phyloP scores from a whole-genome alignment of 2,329 filamentous ascomycete species.

The Cryphonectria radicalis region DNA sequence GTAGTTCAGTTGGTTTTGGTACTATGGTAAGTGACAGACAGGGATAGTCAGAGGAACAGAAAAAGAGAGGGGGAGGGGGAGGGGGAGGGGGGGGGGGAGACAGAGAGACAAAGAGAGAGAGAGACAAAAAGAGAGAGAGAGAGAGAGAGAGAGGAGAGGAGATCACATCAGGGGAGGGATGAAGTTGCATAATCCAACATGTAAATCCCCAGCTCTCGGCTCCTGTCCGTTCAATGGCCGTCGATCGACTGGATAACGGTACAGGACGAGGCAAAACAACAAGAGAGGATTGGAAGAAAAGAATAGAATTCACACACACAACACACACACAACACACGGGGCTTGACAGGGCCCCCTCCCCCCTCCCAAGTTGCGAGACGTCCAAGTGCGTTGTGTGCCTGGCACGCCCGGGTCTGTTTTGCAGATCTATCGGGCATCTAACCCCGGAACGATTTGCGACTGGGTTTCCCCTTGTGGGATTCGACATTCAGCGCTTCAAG shows the following conservation, averaged over 20 bases:
- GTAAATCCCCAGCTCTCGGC: conserved; percentile 4
- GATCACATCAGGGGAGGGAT: background rate
- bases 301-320: background rate
- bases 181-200: conserved; percentile 2
- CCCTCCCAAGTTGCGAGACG: background rate
- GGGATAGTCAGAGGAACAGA: background rate
- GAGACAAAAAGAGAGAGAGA: background rate
- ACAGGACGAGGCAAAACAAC: background rate
- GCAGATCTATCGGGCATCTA: conserved; percentile 12
- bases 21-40: background rate
- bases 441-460: background rate
- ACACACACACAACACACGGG: too few relatives aligned
- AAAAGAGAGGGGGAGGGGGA: background rate
- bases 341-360: background rate
- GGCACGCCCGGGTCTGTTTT: background rate
- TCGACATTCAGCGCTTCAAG: background rate
- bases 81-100: too few relatives aligned
- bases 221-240: background rate
- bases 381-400: background rate
- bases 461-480: conserved; percentile 4
- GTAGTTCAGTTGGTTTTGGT: background rate
- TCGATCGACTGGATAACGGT: background rate
- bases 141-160: background rate
- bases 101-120: too few relatives aligned
- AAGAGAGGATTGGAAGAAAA: background rate